These are phyloP conservation scores for Escallonia rubra DNA, from an alignment of 129 eudicot species.

Conservation along the genomic window DNA sequence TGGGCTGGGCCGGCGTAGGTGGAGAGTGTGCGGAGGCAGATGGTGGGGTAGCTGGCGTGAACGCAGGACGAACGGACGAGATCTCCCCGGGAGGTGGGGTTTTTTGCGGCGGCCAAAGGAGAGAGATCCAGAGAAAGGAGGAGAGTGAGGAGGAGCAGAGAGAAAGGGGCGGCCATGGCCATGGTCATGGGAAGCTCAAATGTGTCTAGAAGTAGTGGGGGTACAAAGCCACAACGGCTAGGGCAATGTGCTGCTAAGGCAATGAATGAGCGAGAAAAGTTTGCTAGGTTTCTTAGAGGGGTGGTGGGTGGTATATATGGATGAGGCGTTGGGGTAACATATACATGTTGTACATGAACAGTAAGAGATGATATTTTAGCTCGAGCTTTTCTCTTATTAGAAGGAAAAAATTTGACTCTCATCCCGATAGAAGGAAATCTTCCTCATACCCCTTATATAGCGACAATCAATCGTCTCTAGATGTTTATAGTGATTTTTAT, in stretches of 20 bases:
- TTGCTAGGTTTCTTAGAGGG: not conserved
- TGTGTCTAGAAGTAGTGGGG: slow-evolving; percentile 20
- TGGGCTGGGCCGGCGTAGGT: slow-evolving; percentile 41
- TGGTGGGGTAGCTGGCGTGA: slow-evolving; percentile 73
- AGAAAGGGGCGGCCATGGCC: slow-evolving; percentile 20
- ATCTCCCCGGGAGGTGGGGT: slow-evolving; percentile 11
- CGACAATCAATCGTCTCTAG: too few relatives aligned
- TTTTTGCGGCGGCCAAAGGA: slow-evolving; percentile 5
- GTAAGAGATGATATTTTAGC: too few relatives aligned
- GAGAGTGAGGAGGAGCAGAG: slow-evolving; percentile 16
- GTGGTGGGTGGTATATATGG: not conserved
- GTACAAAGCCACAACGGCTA: not conserved
- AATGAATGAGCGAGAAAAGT: not conserved
- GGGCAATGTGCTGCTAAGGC: not conserved
- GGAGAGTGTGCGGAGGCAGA: slow-evolving; percentile 67
- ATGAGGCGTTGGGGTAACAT: too few relatives aligned
- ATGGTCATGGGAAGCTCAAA: slow-evolving; percentile 11
- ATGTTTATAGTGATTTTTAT: too few relatives aligned
- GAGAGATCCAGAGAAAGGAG: slow-evolving; percentile 9
- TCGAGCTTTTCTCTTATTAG: too few relatives aligned
- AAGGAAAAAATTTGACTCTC: too few relatives aligned
- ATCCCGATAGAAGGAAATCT: too few relatives aligned
- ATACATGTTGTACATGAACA: too few relatives aligned
- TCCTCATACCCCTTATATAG: too few relatives aligned
- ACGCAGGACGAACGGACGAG: slow-evolving; percentile 55